Evolutionary conservation across 1,284 basidiomycete genomes (phyloP).

Genomic region (Omphalotus olearius): DNA sequence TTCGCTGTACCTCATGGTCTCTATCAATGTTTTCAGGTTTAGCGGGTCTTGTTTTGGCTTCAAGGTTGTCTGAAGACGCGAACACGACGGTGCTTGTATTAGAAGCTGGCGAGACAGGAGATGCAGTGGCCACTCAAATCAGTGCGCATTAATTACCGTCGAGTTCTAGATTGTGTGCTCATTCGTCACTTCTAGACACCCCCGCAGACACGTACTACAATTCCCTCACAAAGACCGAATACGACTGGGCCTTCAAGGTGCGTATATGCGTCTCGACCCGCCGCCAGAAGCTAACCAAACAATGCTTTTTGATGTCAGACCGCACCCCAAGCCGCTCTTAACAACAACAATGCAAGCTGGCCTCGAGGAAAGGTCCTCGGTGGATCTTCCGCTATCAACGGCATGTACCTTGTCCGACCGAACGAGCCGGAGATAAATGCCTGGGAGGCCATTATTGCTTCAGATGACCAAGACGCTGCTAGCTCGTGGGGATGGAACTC

Average conservation of each 20-base stretch:
- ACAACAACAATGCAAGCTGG: conserved; percentile 41
- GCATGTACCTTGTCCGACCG: conserved; percentile 52
- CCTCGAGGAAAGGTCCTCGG: conserved; percentile 66
- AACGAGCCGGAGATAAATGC: conserved; percentile 42
- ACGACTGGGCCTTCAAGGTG: conserved; percentile 58
- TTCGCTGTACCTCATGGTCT: too few species aligned
- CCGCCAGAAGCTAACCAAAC: background rate
- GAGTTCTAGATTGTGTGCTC: conserved; percentile 2
- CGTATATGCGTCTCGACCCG: background rate
- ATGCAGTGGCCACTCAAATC: conserved; percentile 35
- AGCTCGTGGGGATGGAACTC: conserved; percentile 43
- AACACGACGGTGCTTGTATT: conserved; percentile 69
- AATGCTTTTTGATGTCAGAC: conserved; percentile 30
- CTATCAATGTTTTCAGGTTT: conserved; percentile 22
- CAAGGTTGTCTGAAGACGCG: conserved; percentile 66
- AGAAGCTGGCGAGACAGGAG: conserved; percentile 65
- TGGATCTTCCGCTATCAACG: conserved; percentile 69
- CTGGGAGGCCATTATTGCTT: conserved; percentile 33
- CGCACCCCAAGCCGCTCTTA: conserved; percentile 40
- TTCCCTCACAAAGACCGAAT: conserved; percentile 43
- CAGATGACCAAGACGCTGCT: conserved; percentile 24
- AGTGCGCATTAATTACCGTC: conserved; percentile 24
- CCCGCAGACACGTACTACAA: conserved; percentile 41
- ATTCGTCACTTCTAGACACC: conserved; percentile 20
- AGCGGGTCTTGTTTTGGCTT: conserved; percentile 70